A percentile compares a stretch with the other conserved stretches of the same genome.
Conservation (phyloP, 2,329 filamentous ascomycete genomes). For the Zymoseptoria pseudotritici region DNA sequence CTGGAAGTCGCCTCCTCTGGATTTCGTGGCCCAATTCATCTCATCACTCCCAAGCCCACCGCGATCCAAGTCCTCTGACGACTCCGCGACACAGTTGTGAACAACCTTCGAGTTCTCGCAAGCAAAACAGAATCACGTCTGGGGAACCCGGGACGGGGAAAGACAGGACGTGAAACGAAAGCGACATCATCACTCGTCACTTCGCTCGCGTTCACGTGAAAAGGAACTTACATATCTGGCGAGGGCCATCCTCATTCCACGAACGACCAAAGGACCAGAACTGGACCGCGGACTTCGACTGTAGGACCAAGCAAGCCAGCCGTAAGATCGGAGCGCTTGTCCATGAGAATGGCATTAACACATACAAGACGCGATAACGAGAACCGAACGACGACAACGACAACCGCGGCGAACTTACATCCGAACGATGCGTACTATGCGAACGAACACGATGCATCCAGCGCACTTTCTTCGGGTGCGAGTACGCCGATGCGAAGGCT, state of each 20-base stretch:
- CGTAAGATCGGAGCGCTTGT: constrained; percentile 19
- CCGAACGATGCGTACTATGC: not conserved
- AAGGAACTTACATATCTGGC: not conserved
- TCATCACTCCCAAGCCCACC: not conserved
- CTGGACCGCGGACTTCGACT: not conserved
- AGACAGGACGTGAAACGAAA: not conserved
- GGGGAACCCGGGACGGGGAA: not conserved
- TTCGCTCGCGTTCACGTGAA: not conserved
- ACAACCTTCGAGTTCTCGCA: not conserved
- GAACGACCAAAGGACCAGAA: not conserved
- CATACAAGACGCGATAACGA: constrained; percentile 10
- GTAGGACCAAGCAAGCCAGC: constrained; percentile 3
- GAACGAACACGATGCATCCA: not conserved
- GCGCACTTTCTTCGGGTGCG: not conserved
- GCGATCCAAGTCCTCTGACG: not conserved
- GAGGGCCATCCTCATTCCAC: not conserved
- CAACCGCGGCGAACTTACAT: not conserved
- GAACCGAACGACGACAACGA: not conserved
- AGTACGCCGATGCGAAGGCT: not conserved
- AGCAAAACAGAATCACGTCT: not conserved
- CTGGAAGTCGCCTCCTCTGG: too few species aligned
- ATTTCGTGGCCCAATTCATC: too few species aligned
- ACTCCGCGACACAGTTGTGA: not conserved
- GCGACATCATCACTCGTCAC: not conserved
- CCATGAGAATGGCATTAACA: constrained; percentile 18